Evolutionary conservation across 1,284 basidiomycete species (phyloP), one percentile per base, ranked within the genome.

Genomic region (Mycosarcoma mackinlayi): DNA sequence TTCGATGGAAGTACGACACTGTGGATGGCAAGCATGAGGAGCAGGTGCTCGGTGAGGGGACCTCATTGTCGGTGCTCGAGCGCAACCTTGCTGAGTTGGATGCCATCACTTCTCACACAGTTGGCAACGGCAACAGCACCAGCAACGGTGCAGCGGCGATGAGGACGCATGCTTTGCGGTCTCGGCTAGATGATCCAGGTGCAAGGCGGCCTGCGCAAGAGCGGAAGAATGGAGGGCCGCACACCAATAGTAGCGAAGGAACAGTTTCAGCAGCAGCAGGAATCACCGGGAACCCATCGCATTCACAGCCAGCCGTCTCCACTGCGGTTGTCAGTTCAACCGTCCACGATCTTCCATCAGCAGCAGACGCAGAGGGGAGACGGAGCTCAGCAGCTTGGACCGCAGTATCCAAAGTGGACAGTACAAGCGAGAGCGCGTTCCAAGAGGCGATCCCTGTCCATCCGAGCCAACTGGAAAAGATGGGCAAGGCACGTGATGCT

Each of bases 21-120:
- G 19, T 68, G 2, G 68, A 75, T 28, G 73, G 75, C 9, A 46
- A 37, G 23, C 37, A 57, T n/a, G 77, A 79, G 23, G 57, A 53
- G 35, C 77, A 79, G 38, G 49, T 67, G 18, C 46, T 77, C 10
- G 77, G 77, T 10, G 62, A 77, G 33, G 76, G 70, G 11, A 78
- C 76, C 1, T 70, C 55, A 1, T 23, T 79, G 7, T 67, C 67
- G 3, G 76, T 52, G 14, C 46, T 79, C 10, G 60, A 75, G 34
- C 42, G 54, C 21, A 73, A 70, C 30, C 47, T 79, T 19, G 70
- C 61, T 4, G 62, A 73, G 25, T 59, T 79, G 11, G 76, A 76
- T 19, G 66, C 67, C 3, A 34, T 56, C 9, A n/a, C 30, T 13
- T 38, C 42, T 6, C 41, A 35, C 14, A 28, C 41, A 6, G 24